Evolutionary conservation across 306 rosid genomes (phyloP).

Genomic region (Glycine soja): DNA sequence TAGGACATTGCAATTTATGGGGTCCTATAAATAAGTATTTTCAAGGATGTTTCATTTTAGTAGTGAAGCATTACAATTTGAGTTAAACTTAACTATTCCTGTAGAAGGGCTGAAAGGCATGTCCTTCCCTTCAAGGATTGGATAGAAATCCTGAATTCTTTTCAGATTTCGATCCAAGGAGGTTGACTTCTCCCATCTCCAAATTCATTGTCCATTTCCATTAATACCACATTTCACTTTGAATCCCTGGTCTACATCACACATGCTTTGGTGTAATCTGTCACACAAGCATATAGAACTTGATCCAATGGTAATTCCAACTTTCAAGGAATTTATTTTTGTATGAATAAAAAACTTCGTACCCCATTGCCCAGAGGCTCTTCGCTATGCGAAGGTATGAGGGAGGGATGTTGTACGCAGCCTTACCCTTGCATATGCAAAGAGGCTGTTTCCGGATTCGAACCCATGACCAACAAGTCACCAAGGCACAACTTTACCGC

Average conservation of each 20-base stretch:
- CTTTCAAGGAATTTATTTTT: constrained; percentile 1
- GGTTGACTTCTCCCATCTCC: constrained; percentile 5
- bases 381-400: no score
- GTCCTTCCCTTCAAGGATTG: constrained; percentile 26
- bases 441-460: no score
- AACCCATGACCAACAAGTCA: no score
- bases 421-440: no score
- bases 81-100: neutral
- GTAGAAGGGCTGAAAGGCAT: neutral
- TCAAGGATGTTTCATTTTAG: neutral
- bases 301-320: constrained; percentile 23
- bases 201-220: constrained; percentile 6
- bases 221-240: constrained; percentile 11
- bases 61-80: constrained; percentile 1
- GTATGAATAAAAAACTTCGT: neutral
- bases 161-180: constrained; percentile 19
- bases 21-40: neutral
- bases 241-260: neutral
- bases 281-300: constrained; percentile 21
- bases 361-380: no score
- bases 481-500: no score
- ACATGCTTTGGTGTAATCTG: neutral
- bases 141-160: constrained; percentile 12
- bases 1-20: no score
- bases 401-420: no score